A percentile compares a stretch with the other conserved stretches of the same genome.
These are phyloP conservation scores for Cercospora berteroae DNA, from an alignment of 2,329 filamentous ascomycete genomes.

Conservation along the genomic window DNA sequence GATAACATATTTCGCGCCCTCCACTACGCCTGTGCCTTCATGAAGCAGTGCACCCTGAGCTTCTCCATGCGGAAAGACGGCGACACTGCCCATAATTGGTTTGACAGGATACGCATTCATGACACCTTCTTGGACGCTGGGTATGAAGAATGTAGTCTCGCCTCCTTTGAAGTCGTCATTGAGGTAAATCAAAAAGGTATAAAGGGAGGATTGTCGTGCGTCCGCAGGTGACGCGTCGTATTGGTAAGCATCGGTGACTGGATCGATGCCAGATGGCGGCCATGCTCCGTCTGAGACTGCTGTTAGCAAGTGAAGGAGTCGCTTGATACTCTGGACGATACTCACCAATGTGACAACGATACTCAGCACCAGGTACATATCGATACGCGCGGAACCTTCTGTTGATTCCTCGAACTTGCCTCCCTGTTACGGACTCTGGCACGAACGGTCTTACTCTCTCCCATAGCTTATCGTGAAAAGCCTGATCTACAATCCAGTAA, in stretches of 20 bases:
- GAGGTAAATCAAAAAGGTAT: slow-evolving; percentile 67
- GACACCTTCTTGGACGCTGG: slow-evolving; percentile 61
- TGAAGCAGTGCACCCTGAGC: slow-evolving; percentile 64
- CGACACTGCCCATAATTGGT: slow-evolving; percentile 66
- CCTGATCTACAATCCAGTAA: slow-evolving; percentile 66
- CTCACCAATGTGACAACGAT: slow-evolving; percentile 62
- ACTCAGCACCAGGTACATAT: slow-evolving; percentile 71
- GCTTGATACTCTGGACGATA: background rate
- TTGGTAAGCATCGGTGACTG: slow-evolving; percentile 57
- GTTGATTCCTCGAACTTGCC: slow-evolving; percentile 62
- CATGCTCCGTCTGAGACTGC: slow-evolving; percentile 58
- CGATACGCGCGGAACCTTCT: slow-evolving; percentile 69
- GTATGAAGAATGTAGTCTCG: slow-evolving; percentile 70
- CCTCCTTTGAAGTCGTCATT: slow-evolving; percentile 71
- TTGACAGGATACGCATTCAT: slow-evolving; percentile 68
- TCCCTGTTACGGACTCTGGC: slow-evolving; percentile 55
- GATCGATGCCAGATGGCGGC: slow-evolving; percentile 65
- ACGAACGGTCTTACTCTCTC: slow-evolving; percentile 58
- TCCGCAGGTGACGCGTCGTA: slow-evolving; percentile 63
- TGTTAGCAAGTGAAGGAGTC: background rate
- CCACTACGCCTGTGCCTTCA: slow-evolving; percentile 68
- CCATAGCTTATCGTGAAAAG: slow-evolving; percentile 65
- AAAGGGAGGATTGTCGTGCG: slow-evolving; percentile 64
- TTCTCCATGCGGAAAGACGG: slow-evolving; percentile 69
- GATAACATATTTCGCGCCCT: slow-evolving; percentile 67